Percentiles rank a stretch among this genome's conserved stretches.
Evolutionary conservation across 768 basidiomycete species (phyloP).

Genomic region (Mycena metata): DNA sequence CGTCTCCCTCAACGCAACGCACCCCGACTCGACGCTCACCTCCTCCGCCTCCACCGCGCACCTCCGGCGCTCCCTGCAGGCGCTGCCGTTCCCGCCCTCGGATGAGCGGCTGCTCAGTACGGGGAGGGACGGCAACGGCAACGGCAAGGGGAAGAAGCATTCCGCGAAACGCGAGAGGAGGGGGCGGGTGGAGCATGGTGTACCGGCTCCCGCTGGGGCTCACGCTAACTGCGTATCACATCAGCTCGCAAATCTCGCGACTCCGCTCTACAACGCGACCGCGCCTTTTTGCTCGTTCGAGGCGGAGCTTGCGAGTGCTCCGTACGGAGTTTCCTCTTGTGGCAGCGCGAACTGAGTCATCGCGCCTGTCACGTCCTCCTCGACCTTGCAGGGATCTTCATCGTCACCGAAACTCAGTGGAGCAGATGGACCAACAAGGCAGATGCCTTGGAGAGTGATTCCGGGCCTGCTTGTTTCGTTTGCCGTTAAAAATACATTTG

Average conservation of each 20-base stretch:
- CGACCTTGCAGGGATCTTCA: too few species aligned
- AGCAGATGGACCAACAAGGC: too few species aligned
- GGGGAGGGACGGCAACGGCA: too few species aligned
- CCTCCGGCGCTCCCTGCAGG: slow-evolving; percentile 79
- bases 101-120: slow-evolving; percentile 54
- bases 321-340: too few species aligned
- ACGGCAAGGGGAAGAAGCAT: too few species aligned
- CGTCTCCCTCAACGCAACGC: slow-evolving; percentile 75
- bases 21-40: slow-evolving; percentile 86
- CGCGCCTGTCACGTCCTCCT: too few species aligned
- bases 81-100: slow-evolving; percentile 74
- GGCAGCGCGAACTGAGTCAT: too few species aligned
- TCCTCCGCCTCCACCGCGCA: slow-evolving; percentile 83
- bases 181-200: slow-evolving; percentile 71
- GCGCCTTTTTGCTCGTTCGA: slow-evolving; percentile 25
- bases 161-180: slow-evolving; percentile 58
- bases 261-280: slow-evolving; percentile 3
- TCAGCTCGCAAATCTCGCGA: slow-evolving; percentile 24
- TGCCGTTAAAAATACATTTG: slow-evolving; percentile 18
- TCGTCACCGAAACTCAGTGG: too few species aligned
- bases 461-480: too few species aligned
- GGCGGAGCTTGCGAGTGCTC: too few species aligned
- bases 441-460: too few species aligned
- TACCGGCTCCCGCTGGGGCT: slow-evolving; percentile 24
- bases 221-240: slow-evolving; percentile 17